phyloP scores from a whole-genome alignment of 2,329 filamentous ascomycete genomes.

The Talaromyces islandicus region DNA sequence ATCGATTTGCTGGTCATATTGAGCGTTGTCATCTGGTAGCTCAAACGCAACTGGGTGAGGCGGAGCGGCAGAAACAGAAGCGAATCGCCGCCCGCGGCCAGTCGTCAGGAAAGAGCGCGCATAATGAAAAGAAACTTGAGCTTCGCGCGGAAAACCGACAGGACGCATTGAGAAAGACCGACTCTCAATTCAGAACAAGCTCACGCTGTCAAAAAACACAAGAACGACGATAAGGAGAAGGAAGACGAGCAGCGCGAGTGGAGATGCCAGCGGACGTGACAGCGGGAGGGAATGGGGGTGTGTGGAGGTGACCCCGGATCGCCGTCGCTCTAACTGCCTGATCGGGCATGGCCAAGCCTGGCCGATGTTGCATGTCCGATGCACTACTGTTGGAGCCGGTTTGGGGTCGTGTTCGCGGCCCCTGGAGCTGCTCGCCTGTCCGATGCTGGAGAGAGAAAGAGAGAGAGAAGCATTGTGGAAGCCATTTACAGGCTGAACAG shows the following conservation, averaged over 20 bases:
- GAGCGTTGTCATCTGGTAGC: background rate
- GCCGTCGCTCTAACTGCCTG: background rate
- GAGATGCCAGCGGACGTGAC: background rate
- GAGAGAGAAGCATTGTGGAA: background rate
- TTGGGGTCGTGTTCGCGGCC: background rate
- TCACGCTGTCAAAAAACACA: background rate
- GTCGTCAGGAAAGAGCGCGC: background rate
- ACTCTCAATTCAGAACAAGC: background rate
- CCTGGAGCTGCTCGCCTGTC: background rate
- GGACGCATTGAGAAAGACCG: background rate
- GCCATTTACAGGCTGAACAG: background rate
- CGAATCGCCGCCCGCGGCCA: background rate
- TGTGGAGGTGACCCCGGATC: background rate
- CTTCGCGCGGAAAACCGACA: background rate
- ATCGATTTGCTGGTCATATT: background rate
- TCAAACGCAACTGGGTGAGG: background rate
- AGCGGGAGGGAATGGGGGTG: background rate
- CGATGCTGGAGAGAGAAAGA: background rate
- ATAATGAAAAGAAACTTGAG: background rate
- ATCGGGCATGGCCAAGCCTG: background rate
- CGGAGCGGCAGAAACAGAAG: background rate
- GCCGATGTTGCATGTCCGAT: background rate
- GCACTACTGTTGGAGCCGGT: background rate
- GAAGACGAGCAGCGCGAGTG: background rate
- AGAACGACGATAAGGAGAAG: background rate